Percentiles rank a stretch among this genome's conserved stretches.
phyloP scores from a whole-genome alignment of 192 early-diverging fungal genomes.

The Diversispora epigaea region DNA sequence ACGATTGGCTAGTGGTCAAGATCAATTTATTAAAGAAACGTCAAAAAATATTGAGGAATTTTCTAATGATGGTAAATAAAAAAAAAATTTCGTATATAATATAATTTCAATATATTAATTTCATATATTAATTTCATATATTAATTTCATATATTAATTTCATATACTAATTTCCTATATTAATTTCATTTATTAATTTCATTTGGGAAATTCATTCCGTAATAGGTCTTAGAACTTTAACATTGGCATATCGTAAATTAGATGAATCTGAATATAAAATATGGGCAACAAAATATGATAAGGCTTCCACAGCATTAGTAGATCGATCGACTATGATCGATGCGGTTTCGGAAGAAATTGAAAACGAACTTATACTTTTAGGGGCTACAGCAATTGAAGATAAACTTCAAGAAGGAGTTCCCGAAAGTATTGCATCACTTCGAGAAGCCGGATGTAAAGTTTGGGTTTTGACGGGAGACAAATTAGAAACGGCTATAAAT shows the following conservation, averaged over 20 bases:
- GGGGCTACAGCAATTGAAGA: conserved; percentile 98
- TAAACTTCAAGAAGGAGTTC: conserved; percentile 93
- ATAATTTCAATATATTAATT: not conserved
- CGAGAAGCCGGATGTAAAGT: conserved; percentile 88
- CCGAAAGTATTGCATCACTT: conserved; percentile 82
- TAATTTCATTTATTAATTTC: not conserved
- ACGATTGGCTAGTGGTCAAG: conserved; percentile 55
- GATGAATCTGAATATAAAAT: conserved; percentile 67
- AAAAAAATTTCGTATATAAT: not conserved
- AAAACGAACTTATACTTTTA: conserved; percentile 74
- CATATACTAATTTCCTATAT: too few species aligned
- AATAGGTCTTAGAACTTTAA: conserved; percentile 84
- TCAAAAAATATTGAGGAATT: conserved; percentile 69
- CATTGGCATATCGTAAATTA: conserved; percentile 76
- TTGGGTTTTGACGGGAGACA: conserved; percentile 98
- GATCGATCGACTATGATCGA: conserved; percentile 77
- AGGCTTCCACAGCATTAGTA: conserved; percentile 65
- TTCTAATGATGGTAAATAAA: conserved; percentile 55
- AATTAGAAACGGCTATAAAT: conserved; percentile 98
- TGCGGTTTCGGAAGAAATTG: conserved; percentile 73
- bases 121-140: not conserved
- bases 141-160: not conserved
- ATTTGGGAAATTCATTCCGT: too few species aligned
- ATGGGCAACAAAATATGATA: conserved; percentile 75
- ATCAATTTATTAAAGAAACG: conserved; percentile 56